Percentiles rank a stretch among this genome's conserved stretches.
Evolutionary conservation across 1,284 basidiomycete species (phyloP).

Genomic region (Gymnopus androsaceus): DNA sequence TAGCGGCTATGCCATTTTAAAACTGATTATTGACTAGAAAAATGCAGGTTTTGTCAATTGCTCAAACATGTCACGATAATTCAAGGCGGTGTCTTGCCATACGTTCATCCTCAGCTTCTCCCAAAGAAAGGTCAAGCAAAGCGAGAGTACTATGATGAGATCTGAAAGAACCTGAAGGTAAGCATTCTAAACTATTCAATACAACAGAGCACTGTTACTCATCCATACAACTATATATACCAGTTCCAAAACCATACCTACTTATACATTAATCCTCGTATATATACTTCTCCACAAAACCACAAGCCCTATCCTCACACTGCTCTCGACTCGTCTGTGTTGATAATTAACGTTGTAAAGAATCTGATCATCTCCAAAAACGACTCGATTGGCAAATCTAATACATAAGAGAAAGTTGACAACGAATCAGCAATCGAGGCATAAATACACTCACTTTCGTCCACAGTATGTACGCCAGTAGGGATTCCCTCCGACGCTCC

Average conservation of each 20-base stretch:
- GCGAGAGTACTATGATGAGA: too few species aligned
- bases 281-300: not conserved
- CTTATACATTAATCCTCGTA: not conserved
- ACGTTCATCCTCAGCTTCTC: slow-evolving; percentile 49
- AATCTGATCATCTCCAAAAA: slow-evolving; percentile 24
- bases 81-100: slow-evolving; percentile 78
- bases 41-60: slow-evolving; percentile 62
- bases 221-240: not conserved
- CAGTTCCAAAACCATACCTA: not conserved
- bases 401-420: not conserved
- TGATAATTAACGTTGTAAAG: slow-evolving; percentile 23
- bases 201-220: too few species aligned
- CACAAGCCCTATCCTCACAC: not conserved
- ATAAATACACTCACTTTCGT: slow-evolving; percentile 30
- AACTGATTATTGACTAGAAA: not conserved
- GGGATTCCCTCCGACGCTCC: slow-evolving; percentile 28
- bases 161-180: too few species aligned
- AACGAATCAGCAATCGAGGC: not conserved
- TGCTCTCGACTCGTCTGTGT: slow-evolving; percentile 20
- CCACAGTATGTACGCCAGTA: slow-evolving; percentile 51
- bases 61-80: slow-evolving; percentile 79
- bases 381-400: slow-evolving; percentile 17
- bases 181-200: too few species aligned
- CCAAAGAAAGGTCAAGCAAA: not conserved
- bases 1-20: not conserved